Conservation (phyloP, 768 basidiomycete species). For the Stropharia rugosoannulata region DNA sequence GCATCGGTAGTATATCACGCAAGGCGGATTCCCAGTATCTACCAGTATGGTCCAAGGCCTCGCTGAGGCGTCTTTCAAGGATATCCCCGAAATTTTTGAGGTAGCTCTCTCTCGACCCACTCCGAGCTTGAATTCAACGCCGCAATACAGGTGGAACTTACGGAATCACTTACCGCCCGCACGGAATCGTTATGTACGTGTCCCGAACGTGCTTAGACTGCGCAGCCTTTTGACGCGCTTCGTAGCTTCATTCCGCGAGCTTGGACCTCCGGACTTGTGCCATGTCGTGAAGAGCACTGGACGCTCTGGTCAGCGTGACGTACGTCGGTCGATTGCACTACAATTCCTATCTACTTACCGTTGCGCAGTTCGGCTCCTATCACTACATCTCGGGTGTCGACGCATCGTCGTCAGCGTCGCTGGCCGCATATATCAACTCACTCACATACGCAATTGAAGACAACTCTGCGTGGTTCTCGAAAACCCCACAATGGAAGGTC, state of each 20-base stretch:
- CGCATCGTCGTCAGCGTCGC: slow-evolving; percentile 94
- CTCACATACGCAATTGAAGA: slow-evolving; percentile 96
- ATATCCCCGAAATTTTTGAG: slow-evolving; percentile 97
- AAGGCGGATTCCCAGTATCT: slow-evolving; percentile 9
- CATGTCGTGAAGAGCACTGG: slow-evolving; percentile 94
- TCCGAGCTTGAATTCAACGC: slow-evolving; percentile 8
- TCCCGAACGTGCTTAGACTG: slow-evolving; percentile 7
- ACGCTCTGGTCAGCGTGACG: slow-evolving; percentile 81
- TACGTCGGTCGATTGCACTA: slow-evolving; percentile 37
- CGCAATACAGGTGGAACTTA: slow-evolving; percentile 70
- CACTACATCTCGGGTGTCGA: slow-evolving; percentile 99
- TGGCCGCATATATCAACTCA: slow-evolving; percentile 98
- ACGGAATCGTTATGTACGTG: slow-evolving; percentile 88
- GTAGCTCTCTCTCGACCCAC: slow-evolving; percentile 34
- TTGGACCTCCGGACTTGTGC: slow-evolving; percentile 95
- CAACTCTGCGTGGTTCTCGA: slow-evolving; percentile 88
- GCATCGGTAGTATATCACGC: too few relatives aligned
- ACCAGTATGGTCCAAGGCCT: slow-evolving; percentile 27
- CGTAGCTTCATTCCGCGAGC: slow-evolving; percentile 91
- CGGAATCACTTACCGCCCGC: slow-evolving; percentile 84
- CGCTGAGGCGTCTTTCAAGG: slow-evolving; percentile 76
- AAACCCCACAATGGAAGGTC: slow-evolving; percentile 85
- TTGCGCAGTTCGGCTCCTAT: slow-evolving; percentile 82
- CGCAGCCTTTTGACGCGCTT: slow-evolving; percentile 18
- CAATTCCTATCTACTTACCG: slow-evolving; percentile 5